Evolutionary conservation across 192 early-diverging fungal species (phyloP).

Genomic region (Diversispora eburnea): DNA sequence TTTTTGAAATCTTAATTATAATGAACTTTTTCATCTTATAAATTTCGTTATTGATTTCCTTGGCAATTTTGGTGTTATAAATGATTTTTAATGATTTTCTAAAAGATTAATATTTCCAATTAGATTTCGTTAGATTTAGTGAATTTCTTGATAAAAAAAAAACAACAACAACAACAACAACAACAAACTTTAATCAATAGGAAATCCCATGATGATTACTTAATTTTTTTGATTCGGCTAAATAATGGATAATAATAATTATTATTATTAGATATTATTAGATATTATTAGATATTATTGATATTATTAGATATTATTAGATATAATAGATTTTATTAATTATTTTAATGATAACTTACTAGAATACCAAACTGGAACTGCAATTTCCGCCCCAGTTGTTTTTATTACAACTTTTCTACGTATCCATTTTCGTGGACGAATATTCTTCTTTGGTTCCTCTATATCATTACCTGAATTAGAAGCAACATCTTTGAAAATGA

Average conservation of each 20-base stretch:
- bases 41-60: no score
- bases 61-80: no score
- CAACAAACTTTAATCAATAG: not conserved
- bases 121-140: not conserved
- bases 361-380: constrained; percentile 12
- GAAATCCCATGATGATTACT: not conserved
- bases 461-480: constrained; percentile 10
- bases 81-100: no score
- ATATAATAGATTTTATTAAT: not conserved
- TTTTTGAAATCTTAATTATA: no score
- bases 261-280: not conserved
- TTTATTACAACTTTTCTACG: constrained; percentile 18
- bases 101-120: not conserved
- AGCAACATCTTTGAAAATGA: not conserved
- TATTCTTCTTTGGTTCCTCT: not conserved
- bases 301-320: not conserved
- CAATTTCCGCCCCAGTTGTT: constrained; percentile 15
- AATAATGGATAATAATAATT: not conserved
- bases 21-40: no score
- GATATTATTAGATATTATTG: not conserved
- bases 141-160: not conserved
- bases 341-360: not conserved
- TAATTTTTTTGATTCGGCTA: constrained; percentile 5
- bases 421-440: constrained; percentile 13
- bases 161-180: no score